Conservation (phyloP, 768 basidiomycete genomes). For the Boletus pseudo-olivaceus region DNA sequence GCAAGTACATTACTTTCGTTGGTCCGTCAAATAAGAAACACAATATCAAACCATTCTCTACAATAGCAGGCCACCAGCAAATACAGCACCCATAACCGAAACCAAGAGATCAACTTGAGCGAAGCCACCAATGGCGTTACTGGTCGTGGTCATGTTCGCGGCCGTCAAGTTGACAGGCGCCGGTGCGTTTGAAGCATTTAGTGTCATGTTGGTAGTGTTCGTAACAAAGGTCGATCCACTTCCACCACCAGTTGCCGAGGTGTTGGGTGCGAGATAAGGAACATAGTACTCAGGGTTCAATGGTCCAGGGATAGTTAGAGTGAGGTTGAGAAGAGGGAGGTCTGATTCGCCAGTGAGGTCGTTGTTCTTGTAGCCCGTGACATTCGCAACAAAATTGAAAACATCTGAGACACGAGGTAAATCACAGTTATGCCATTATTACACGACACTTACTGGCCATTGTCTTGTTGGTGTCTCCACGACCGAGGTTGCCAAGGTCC, state of each 20-base stretch:
- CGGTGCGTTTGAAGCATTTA: slow-evolving; percentile 31
- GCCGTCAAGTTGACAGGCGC: slow-evolving; percentile 40
- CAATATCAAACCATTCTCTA: slow-evolving; percentile 7
- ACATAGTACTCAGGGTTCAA: slow-evolving; percentile 37
- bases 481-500: slow-evolving; percentile 41
- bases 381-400: slow-evolving; percentile 36
- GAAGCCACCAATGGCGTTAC: slow-evolving; percentile 4
- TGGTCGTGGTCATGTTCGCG: no score
- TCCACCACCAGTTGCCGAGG: slow-evolving; percentile 36
- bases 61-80: slow-evolving; percentile 13
- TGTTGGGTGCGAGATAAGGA: slow-evolving; percentile 41
- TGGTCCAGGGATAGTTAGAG: slow-evolving; percentile 38
- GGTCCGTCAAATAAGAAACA: slow-evolving; percentile 1
- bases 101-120: slow-evolving; percentile 1
- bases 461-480: slow-evolving; percentile 48
- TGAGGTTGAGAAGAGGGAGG: slow-evolving; percentile 39
- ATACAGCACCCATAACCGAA: slow-evolving; percentile 5
- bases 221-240: slow-evolving; percentile 38
- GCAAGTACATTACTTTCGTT: slow-evolving; percentile 5
- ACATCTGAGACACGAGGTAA: slow-evolving; percentile 36
- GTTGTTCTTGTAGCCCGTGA: slow-evolving; percentile 42
- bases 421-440: not conserved
- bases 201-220: slow-evolving; percentile 26
- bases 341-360: slow-evolving; percentile 23
- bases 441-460: slow-evolving; percentile 7